phyloP scores from a whole-genome alignment of 2,329 filamentous ascomycete species.

The Juglanconis juglandina region DNA sequence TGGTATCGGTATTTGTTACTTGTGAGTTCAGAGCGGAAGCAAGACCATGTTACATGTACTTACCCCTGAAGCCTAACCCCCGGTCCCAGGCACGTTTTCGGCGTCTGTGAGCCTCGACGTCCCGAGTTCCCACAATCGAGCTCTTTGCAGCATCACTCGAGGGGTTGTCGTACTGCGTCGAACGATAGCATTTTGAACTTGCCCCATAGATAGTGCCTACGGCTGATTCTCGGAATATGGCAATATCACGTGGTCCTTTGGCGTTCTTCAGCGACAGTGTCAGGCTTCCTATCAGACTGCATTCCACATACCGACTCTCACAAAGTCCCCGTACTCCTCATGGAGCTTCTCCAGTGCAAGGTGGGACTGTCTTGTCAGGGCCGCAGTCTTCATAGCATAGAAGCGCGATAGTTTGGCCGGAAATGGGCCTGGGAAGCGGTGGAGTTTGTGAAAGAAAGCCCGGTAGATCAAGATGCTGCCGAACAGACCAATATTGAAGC shows the following conservation, averaged over 20 bases:
- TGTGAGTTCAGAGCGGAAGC: not conserved
- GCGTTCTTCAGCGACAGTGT: not conserved
- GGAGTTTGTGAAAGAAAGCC: not conserved
- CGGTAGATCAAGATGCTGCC: not conserved
- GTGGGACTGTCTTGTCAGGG: not conserved
- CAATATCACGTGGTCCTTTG: not conserved
- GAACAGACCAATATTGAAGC: not conserved
- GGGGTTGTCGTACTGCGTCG: not conserved
- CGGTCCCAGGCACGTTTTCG: not conserved
- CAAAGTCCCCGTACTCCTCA: not conserved
- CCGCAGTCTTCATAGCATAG: not conserved
- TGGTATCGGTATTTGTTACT: not conserved
- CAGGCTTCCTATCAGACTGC: not conserved
- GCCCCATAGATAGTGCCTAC: not conserved
- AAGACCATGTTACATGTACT: not conserved
- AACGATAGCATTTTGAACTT: not conserved
- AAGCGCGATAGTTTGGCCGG: not conserved
- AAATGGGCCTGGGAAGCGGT: not conserved
- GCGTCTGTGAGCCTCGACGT: not conserved
- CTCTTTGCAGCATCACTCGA: not conserved
- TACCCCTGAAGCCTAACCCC: not conserved
- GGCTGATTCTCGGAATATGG: not conserved
- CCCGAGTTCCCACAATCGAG: not conserved
- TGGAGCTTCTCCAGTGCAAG: not conserved
- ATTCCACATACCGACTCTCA: not conserved